Evolutionary conservation across 305 asterid species (phyloP), one percentile per base, ranked within the genome.

Genomic region (Stenogyne calaminthoides): DNA sequence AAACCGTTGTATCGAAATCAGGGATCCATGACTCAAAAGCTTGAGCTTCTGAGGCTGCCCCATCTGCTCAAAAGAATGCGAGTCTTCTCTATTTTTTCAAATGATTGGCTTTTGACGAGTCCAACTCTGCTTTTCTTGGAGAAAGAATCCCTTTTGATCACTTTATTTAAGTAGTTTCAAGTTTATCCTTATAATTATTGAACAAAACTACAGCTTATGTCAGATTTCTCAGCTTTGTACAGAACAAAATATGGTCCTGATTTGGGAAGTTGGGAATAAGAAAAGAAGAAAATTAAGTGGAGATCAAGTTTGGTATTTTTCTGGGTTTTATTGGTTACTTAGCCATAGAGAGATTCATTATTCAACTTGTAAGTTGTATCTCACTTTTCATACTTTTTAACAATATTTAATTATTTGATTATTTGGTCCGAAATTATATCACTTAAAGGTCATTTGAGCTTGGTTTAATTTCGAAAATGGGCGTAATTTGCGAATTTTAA

Each of bases 31-130:
- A n/a, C n/a, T n/a, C n/a, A n/a, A n/a, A n/a, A n/a, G n/a, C n/a
- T n/a, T n/a, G n/a, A n/a, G n/a, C n/a, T n/a, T n/a, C n/a, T n/a
- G n/a, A n/a, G 69, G 65, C 20, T 70, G 47, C 19, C 75, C 49
- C 68, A 20, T 64, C 59, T 22, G 60, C 66, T n/a, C n/a, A n/a
- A n/a, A n/a, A n/a, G n/a, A n/a, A n/a, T n/a, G n/a, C n/a, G n/a
- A n/a, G n/a, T n/a, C n/a, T n/a, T 65, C 55, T 52, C 63, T 70
- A 34, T 32, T 16, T 73, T 46, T 77, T 67, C 84, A 70, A 79
- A 84, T 84, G 82, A 84, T 81, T 81, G 79, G 81, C 72, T n/a
- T 79, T 84, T 81, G 88, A 81, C 88, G 81, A 66, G 84, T 81
- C 84, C 82, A 78, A 74, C 78, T 54, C 76, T 76, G 71, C 80